Evolutionary conservation across 768 basidiomycete genomes (phyloP), one percentile per base, ranked within the genome.

Genomic region (Cystoderma amianthinum): DNA sequence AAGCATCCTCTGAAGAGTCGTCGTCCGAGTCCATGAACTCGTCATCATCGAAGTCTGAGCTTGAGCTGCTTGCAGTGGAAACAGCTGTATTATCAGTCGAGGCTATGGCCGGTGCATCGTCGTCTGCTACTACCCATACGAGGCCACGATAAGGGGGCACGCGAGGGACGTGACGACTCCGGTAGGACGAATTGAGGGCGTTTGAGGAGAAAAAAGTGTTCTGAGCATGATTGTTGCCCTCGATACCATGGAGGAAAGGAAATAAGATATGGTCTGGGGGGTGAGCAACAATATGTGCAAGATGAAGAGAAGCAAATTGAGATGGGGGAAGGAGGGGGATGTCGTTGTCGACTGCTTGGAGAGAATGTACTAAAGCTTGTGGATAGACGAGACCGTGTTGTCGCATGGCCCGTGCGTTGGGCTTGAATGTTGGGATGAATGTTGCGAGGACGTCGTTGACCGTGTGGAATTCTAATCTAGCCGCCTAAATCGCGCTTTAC

Each of bases 331-430:
- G 57, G 1, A 65, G 45, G 35, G 58, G 60, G 38, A 68, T 55
- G 42, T 57, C 51, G n/a, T 47, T 41, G 37, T 18, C 19, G 16
- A 52, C n/a, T 16, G 51, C 38, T 16, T 46, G 51, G 32, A 61
- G 55, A 12, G 42, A 44, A 39, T 41, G 37, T 45, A 62, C 55
- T 33, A 64, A 43, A 17, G 12, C 32, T 2, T 53, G 41, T 18
- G 60, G 36, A 47, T 62, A 48, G 44, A 28, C 5, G 44, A 62
- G 51, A 45, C 63, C 52, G 20, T 58, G 46, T 13, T 55, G 87
- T 86, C 80, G 61, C 82, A 87, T 12, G 87, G 90, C 5, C 90
- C 90, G n/a, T n/a, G n/a, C n/a, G n/a, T n/a, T n/a, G n/a, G n/a
- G n/a, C n/a, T n/a, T n/a, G n/a, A n/a, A n/a, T n/a, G n/a, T n/a